Conservation (phyloP, 768 basidiomycete genomes). For the Suillus variegatus region DNA sequence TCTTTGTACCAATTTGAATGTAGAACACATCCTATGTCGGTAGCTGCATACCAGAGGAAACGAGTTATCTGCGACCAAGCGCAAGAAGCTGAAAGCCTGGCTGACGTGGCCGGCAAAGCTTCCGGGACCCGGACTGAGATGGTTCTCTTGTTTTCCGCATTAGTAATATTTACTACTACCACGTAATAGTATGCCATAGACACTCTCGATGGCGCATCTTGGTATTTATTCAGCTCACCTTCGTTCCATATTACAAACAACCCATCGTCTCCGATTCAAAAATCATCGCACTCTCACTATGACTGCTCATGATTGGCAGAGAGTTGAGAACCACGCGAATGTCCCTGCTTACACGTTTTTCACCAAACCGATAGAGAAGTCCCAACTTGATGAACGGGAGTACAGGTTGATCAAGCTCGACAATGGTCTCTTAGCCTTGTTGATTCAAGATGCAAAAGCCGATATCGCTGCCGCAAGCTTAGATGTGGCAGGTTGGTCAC, state of each 20-base stretch:
- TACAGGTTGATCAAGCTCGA: constrained; percentile 83
- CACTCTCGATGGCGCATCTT: not conserved
- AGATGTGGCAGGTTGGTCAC: constrained; percentile 94
- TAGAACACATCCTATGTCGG: not conserved
- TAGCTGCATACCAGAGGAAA: not conserved
- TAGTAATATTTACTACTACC: constrained; percentile 35
- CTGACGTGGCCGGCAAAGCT: not conserved
- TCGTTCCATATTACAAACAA: not conserved
- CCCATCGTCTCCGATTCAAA: not conserved
- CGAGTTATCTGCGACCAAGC: constrained; percentile 2
- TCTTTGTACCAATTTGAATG: not conserved
- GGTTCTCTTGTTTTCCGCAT: constrained; percentile 5
- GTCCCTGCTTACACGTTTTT: constrained; percentile 56
- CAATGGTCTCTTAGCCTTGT: constrained; percentile 85
- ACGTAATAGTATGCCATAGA: not conserved
- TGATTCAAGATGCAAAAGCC: constrained; percentile 81
- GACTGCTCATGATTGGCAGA: constrained; percentile 24
- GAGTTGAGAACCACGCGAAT: constrained; percentile 13
- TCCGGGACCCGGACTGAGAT: not conserved
- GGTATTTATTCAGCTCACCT: not conserved
- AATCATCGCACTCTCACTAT: constrained; percentile 23
- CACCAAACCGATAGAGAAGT: constrained; percentile 63
- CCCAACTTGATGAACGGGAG: constrained; percentile 74
- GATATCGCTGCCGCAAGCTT: constrained; percentile 96
- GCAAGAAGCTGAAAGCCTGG: not conserved